A percentile compares a stretch with the other conserved stretches of the same genome.
Conservation (phyloP, 2,329 filamentous ascomycete species). For the Exophiala bonariae region DNA sequence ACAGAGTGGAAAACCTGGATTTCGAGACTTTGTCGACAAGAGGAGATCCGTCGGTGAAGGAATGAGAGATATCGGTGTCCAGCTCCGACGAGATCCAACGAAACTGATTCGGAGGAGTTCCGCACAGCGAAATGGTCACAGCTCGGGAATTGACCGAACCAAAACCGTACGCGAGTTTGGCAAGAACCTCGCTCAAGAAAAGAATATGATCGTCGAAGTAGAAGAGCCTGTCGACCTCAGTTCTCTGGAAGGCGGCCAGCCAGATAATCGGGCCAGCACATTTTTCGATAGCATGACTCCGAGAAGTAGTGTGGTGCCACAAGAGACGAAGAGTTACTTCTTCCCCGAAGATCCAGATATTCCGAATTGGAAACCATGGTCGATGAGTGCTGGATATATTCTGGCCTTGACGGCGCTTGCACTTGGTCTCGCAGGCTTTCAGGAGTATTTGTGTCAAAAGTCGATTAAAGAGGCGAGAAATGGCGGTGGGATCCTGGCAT, state of each 20-base stretch:
- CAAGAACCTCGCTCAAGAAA: conserved; percentile 44
- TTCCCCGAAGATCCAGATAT: conserved; percentile 35
- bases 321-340: conserved; percentile 33
- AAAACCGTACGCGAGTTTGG: conserved; percentile 36
- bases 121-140: conserved; percentile 1
- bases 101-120: conserved; percentile 12
- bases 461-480: conserved; percentile 40
- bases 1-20: conserved; percentile 15
- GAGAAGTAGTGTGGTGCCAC: conserved; percentile 23
- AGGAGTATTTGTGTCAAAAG: conserved; percentile 35
- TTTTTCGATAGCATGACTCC: conserved; percentile 8
- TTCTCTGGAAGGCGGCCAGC: conserved; percentile 35
- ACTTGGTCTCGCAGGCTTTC: conserved; percentile 33
- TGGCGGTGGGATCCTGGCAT: conserved; percentile 31
- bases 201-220: conserved; percentile 45
- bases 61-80: conserved; percentile 26
- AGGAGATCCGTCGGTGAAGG: conserved; percentile 24
- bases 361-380: conserved; percentile 38
- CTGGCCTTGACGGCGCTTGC: conserved; percentile 33
- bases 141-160: conserved; percentile 19
- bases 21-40: conserved; percentile 23
- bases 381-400: conserved; percentile 35
- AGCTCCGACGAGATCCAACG: conserved; percentile 24
- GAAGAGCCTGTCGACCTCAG: conserved; percentile 46
- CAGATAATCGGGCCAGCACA: conserved; percentile 12